Evolutionary conservation across 2,329 filamentous ascomycete genomes (phyloP), one percentile per base, ranked within the genome.

Genomic region (Fusarium nodosum): DNA sequence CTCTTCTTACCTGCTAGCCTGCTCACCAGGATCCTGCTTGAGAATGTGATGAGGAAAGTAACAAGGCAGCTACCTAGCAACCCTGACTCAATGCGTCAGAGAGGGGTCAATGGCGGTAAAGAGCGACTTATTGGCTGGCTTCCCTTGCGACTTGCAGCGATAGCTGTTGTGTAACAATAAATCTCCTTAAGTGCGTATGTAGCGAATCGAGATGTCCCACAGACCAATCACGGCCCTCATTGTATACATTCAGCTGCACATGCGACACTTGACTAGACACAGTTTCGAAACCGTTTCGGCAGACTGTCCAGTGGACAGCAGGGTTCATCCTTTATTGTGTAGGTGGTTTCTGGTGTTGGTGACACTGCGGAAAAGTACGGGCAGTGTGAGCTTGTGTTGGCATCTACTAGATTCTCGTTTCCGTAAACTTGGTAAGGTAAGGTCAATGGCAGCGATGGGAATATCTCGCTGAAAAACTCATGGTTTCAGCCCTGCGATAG

Each of bases 81-180:
- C 45, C 61, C 52, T 69, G 67, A 60, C 63, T 51, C 51, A 38
- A 48, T 56, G 47, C 31, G 31, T 52, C 34, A 55, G 20, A 54
- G 67, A 68, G 67, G 67, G 67, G 67, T 48, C 57, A 30, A 46
- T 20, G 34, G 45, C 46, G 45, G 50, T 26, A 41, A 33, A 44
- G 28, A 44, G 22, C 30, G 24, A 38, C 38, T 24, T 39, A 71
- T 71, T 71, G 68, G 68, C n/a, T 48, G 60, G 56, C 28, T 66
- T 53, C n/a, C 44, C 24, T 65, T 56, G 42, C 56, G 41, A 46
- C 56, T 56, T 58, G 42, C 41, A 64, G 64, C 50, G 24, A 54
- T 65, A 53, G 64, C 45, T 71, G 68, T 71, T 51, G 68, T 71
- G 68, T 66, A 71, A 71, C 68, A 48, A 47, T 24, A 41, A 68